phyloP scores from a whole-genome alignment of 2,329 filamentous ascomycete genomes.

The Aspergillus sergii region DNA sequence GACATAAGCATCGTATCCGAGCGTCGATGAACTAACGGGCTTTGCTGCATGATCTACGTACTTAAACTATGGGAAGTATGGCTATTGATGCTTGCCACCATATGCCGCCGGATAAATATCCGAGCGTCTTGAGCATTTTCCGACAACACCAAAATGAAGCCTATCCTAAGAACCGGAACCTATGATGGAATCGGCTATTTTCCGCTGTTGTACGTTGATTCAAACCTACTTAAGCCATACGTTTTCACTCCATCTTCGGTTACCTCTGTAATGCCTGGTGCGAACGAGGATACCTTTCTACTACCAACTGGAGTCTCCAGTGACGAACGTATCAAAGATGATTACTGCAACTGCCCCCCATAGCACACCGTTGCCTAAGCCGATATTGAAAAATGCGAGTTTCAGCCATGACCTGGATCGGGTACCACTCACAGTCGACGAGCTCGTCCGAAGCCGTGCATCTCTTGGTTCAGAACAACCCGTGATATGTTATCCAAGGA shows the following conservation, averaged over 20 bases:
- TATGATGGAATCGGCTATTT: neutral
- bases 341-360: slow-evolving; percentile 13
- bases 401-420: neutral
- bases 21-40: neutral
- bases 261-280: neutral
- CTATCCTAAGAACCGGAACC: neutral
- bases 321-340: slow-evolving; percentile 7
- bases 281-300: no score
- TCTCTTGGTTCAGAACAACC: slow-evolving; percentile 36
- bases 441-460: slow-evolving; percentile 43
- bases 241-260: neutral
- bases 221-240: neutral
- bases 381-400: neutral
- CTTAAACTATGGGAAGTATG: neutral
- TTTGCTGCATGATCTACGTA: neutral
- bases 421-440: slow-evolving; percentile 39
- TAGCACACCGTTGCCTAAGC: slow-evolving; percentile 9
- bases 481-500: slow-evolving; percentile 49
- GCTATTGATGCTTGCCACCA: neutral
- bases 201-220: neutral
- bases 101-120: slow-evolving; percentile 8
- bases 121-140: slow-evolving; percentile 7
- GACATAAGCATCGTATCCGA: neutral
- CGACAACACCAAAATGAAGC: neutral
- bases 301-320: neutral